Evolutionary conservation across 805 yeast species (phyloP), one percentile per base, ranked within the genome.

Genomic region (Starmerella floris): DNA sequence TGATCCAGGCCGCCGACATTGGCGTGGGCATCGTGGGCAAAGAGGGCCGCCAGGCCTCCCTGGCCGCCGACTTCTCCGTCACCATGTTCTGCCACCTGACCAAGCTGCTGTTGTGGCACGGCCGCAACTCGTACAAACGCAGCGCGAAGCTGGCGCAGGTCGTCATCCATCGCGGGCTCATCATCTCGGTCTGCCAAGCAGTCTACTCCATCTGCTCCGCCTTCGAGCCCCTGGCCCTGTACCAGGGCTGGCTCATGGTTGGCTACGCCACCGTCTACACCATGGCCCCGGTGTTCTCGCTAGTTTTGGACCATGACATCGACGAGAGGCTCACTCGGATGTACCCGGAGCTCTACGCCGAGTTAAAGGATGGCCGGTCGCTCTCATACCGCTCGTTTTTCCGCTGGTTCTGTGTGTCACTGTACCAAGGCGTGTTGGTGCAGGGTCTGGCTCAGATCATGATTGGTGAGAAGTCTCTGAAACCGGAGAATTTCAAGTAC

Each of bases 1-100:
- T 91, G 99, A 91, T 91, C 51, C 98, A 91, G 63, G 80, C 93
- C 51, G 98, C 99, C 0, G 95, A 93, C 65, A 95, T 91, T 9
- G 99, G 99, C 46, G 94, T 91, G 23, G 99, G 99, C 43, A 91
- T 91, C 51, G 98, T 91, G 19, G 99, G 99, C 30, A 91, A 91
- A 61, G 99, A 91, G 60, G 99, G 99, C 28, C 80, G 79, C 49
- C 99, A 91, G 61, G 98, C 98, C 0, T 84, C 95, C 0, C 66
- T 91, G 40, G 95, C 97, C 4, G 97, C 98, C 1, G 99, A 91
- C 61, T 91, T 88, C 62, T 83, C 95, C 16, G 77, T 91, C 39
- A 79, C 84, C 26, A 95, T 87, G 62, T 91, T 91, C 60, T 83
- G 88, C 55, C 84, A 83, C 58, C 63, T 91, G 48, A 81, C 94